These are phyloP conservation scores for Zoysia matrella DNA, from an alignment of 202 grass and related monocot species.

Conservation along the genomic window DNA sequence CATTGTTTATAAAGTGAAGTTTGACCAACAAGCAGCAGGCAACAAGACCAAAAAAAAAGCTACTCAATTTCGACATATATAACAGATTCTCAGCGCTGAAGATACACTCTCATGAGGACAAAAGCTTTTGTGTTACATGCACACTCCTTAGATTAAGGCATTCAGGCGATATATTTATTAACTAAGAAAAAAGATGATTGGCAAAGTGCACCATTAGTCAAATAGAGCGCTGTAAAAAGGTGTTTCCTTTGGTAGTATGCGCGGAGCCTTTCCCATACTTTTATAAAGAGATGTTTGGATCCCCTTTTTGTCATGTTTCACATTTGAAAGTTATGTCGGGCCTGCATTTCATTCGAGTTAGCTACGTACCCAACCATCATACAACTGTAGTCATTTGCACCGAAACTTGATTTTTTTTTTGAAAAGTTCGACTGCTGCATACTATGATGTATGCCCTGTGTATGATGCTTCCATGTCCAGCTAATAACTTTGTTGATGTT, in stretches of 20 bases:
- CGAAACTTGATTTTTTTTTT: not conserved
- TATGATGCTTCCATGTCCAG: too few relatives aligned
- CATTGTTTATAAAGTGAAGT: slow-evolving; percentile 34
- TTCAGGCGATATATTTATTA: slow-evolving; percentile 42
- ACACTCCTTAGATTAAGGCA: slow-evolving; percentile 54
- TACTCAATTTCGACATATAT: slow-evolving; percentile 39
- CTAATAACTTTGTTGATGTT: too few relatives aligned
- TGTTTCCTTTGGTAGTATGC: slow-evolving; percentile 52
- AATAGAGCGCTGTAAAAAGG: slow-evolving; percentile 61
- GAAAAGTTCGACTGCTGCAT: too few relatives aligned
- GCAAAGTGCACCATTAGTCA: slow-evolving; percentile 67
- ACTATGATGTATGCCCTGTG: too few relatives aligned
- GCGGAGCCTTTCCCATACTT: slow-evolving; percentile 59
- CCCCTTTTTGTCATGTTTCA: slow-evolving; percentile 61
- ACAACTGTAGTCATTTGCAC: slow-evolving; percentile 6
- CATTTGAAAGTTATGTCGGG: slow-evolving; percentile 58
- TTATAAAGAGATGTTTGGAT: slow-evolving; percentile 66
- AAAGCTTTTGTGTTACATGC: slow-evolving; percentile 36
- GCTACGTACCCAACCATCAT: slow-evolving; percentile 27
- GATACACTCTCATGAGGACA: slow-evolving; percentile 49
- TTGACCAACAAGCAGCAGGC: slow-evolving; percentile 48
- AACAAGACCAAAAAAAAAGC: slow-evolving; percentile 45
- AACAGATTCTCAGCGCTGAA: slow-evolving; percentile 46
- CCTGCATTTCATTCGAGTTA: slow-evolving; percentile 34
- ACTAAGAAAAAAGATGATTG: slow-evolving; percentile 45